Percentiles rank a stretch among this genome's conserved stretches.
phyloP scores from a whole-genome alignment of 371 early-diverging fungal genomes.

The Lichtheimia corymbifera region DNA sequence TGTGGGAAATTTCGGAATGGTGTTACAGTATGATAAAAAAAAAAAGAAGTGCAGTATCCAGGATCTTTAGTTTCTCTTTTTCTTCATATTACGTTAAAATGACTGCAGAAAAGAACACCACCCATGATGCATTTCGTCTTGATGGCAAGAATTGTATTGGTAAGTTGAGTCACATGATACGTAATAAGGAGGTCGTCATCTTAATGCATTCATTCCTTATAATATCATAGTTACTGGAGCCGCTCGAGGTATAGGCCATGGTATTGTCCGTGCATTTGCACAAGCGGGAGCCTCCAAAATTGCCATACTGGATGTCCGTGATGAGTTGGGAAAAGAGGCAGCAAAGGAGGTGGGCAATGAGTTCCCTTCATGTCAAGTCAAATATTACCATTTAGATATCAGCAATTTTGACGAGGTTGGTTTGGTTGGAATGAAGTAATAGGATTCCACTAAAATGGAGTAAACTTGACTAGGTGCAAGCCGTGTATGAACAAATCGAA shows the following conservation, averaged over 20 bases:
- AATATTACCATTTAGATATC: constrained; percentile 28
- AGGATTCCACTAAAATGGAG: too few species aligned
- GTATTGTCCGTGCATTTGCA: constrained; percentile 27
- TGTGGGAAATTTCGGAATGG: too few species aligned
- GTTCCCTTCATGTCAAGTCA: constrained; percentile 17
- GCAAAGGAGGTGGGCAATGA: constrained; percentile 9
- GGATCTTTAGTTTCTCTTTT: too few species aligned
- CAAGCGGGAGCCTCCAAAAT: constrained; percentile 20
- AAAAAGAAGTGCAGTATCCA: too few species aligned
- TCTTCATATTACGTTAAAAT: not conserved
- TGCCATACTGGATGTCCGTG: constrained; percentile 26
- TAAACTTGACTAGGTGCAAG: constrained; percentile 14
- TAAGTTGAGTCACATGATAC: constrained; percentile 3
- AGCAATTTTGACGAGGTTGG: constrained; percentile 23
- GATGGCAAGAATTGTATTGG: constrained; percentile 28
- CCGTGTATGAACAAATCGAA: constrained; percentile 20
- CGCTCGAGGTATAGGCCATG: constrained; percentile 30
- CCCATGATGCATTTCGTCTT: constrained; percentile 17
- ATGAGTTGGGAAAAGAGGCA: constrained; percentile 19
- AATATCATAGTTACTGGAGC: constrained; percentile 28
- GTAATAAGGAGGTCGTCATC: not conserved
- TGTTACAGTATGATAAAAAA: too few species aligned
- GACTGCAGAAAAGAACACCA: constrained; percentile 4
- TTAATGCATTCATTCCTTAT: not conserved
- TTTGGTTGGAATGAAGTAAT: too few species aligned